These are phyloP conservation scores for Musa itinerans DNA, from an alignment of 176 grass and related monocot species.

Conservation along the genomic window DNA sequence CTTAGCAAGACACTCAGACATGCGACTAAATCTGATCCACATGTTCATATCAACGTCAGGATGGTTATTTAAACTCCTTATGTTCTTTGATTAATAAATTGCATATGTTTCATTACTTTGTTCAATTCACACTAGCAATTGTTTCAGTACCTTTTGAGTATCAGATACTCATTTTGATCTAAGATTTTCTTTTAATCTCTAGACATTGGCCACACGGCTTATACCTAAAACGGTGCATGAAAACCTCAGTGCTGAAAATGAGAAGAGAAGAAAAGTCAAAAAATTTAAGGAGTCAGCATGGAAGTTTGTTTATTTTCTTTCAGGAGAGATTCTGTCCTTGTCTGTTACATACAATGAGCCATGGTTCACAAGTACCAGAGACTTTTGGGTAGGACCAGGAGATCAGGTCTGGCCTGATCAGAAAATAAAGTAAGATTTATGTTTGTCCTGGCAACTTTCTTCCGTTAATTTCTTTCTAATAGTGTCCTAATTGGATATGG, in stretches of 20 bases:
- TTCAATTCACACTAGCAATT: background rate
- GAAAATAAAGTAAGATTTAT: constrained; percentile 17
- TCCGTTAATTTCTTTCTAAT: background rate
- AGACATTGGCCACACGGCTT: constrained; percentile 46
- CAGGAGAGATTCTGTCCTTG: constrained; percentile 5
- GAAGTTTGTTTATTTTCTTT: constrained; percentile 57
- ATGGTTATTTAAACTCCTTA: no score
- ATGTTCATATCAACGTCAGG: no score
- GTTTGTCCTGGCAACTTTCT: background rate
- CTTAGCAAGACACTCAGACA: no score
- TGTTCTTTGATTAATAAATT: no score
- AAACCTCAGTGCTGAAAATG: constrained; percentile 6
- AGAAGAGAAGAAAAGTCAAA: constrained; percentile 45
- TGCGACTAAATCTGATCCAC: no score
- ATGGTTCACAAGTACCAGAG: background rate
- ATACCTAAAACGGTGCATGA: constrained; percentile 31
- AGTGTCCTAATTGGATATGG: background rate
- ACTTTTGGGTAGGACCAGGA: constrained; percentile 21
- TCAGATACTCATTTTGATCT: constrained; percentile 2
- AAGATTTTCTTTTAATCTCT: background rate
- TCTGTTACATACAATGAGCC: constrained; percentile 4
- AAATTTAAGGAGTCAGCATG: constrained; percentile 87
- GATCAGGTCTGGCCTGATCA: constrained; percentile 24
- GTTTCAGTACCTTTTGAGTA: background rate
- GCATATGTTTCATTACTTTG: no score